A percentile compares a stretch with the other conserved stretches of the same genome.
phyloP scores from a whole-genome alignment of 352 stramenopile species.

The Globisporangium splendens region DNA sequence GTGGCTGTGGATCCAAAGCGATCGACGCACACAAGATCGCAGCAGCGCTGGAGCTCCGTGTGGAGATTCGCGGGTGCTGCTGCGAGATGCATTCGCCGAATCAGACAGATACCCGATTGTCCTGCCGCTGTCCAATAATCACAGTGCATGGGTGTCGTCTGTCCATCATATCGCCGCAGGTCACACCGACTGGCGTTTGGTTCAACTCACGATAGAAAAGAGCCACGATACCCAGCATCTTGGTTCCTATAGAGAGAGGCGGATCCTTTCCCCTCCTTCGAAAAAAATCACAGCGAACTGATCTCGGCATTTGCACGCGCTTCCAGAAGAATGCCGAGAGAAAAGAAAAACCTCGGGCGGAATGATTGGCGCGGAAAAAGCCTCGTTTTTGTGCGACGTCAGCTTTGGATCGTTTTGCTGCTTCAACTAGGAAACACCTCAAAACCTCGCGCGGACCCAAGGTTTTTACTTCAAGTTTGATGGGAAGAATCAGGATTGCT shows the following conservation, averaged over 20 bases:
- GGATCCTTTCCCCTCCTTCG: background rate
- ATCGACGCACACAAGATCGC: background rate
- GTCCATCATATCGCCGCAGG: no score
- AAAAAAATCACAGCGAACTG: background rate
- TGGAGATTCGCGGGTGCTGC: background rate
- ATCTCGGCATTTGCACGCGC: background rate
- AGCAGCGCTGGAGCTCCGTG: background rate
- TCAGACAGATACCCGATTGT: conserved; percentile 1
- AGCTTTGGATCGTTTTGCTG: background rate
- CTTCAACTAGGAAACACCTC: conserved; percentile 10
- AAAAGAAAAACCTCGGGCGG: conserved; percentile 2
- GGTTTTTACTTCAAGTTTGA: conserved; percentile 9
- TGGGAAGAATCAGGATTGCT: conserved; percentile 10
- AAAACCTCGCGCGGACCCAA: conserved; percentile 2
- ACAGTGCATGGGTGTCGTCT: no score
- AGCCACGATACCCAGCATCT: background rate
- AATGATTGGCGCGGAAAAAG: conserved; percentile 3
- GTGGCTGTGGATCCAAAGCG: background rate
- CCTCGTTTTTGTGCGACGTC: background rate
- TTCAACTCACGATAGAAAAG: background rate
- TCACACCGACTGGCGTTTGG: background rate
- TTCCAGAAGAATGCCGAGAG: no score
- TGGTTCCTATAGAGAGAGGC: background rate
- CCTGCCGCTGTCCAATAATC: conserved; percentile 3
- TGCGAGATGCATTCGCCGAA: background rate